phyloP scores from a whole-genome alignment of 305 asterid species.

The Withania somnifera region DNA sequence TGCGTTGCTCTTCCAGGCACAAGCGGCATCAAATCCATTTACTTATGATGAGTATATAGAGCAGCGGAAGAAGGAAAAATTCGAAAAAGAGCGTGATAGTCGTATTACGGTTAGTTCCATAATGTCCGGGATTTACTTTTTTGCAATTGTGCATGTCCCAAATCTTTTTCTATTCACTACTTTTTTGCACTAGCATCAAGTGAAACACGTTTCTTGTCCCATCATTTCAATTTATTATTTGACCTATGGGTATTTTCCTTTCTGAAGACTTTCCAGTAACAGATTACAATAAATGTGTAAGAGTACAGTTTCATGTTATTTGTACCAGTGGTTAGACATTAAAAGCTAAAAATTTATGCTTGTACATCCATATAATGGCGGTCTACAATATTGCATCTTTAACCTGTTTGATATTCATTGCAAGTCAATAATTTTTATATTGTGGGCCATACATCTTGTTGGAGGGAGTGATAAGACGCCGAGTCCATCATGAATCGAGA shows the following conservation, averaged over 20 bases:
- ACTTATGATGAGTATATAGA: conserved; percentile 65
- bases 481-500: background rate
- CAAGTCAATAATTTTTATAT: background rate
- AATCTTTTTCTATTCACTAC: background rate
- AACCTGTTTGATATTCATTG: background rate
- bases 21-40: conserved; percentile 62
- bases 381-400: background rate
- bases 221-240: background rate
- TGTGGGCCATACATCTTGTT: background rate
- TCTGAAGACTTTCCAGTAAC: background rate
- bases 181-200: background rate
- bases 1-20: conserved; percentile 48
- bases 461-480: background rate
- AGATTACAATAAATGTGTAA: background rate
- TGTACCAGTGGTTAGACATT: background rate
- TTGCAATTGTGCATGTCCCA: background rate
- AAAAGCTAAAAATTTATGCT: background rate
- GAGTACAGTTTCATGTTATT: background rate
- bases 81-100: conserved; percentile 38
- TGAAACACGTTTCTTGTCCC: background rate
- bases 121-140: background rate
- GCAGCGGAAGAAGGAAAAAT: conserved; percentile 57
- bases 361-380: background rate
- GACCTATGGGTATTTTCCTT: background rate
- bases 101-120: conserved; percentile 72